Evolutionary conservation across 2,329 filamentous ascomycete genomes (phyloP).

Genomic region (Fusarium oxysporum): DNA sequence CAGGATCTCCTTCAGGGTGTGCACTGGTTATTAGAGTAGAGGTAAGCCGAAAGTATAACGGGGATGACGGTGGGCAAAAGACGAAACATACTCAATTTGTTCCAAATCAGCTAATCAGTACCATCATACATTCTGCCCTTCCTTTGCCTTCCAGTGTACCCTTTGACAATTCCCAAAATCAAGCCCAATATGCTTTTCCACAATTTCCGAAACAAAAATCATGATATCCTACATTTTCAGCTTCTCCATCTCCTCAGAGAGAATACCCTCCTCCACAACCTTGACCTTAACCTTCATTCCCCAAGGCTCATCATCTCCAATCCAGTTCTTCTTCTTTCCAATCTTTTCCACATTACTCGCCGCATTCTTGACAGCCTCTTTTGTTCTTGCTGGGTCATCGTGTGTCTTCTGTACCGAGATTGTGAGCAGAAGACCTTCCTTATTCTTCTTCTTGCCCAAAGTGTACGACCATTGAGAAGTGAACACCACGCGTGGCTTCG

Average conservation of each 20-base stretch:
- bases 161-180: background rate
- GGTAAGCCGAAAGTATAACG: background rate
- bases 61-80: background rate
- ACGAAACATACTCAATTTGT: background rate
- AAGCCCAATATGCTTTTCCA: background rate
- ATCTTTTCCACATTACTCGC: constrained; percentile 62
- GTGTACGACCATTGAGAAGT: constrained; percentile 55
- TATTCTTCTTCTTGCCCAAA: constrained; percentile 53
- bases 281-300: constrained; percentile 53
- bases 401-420: constrained; percentile 56
- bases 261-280: constrained; percentile 50
- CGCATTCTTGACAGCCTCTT: constrained; percentile 55
- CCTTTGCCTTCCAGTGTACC: background rate
- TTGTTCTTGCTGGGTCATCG: constrained; percentile 53
- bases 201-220: background rate
- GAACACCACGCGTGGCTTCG: constrained; percentile 55
- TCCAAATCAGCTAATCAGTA: background rate
- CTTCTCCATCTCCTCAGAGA: constrained; percentile 14
- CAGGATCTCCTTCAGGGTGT: constrained; percentile 43
- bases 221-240: background rate
- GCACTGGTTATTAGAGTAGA: constrained; percentile 36
- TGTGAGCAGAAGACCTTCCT: constrained; percentile 57
- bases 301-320: constrained; percentile 50
- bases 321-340: constrained; percentile 70
- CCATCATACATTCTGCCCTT: background rate